Evolutionary conservation across 73 alveolate genomes (phyloP), one percentile per base, ranked within the genome.

Genomic region (Symbiodinium pilosum): DNA sequence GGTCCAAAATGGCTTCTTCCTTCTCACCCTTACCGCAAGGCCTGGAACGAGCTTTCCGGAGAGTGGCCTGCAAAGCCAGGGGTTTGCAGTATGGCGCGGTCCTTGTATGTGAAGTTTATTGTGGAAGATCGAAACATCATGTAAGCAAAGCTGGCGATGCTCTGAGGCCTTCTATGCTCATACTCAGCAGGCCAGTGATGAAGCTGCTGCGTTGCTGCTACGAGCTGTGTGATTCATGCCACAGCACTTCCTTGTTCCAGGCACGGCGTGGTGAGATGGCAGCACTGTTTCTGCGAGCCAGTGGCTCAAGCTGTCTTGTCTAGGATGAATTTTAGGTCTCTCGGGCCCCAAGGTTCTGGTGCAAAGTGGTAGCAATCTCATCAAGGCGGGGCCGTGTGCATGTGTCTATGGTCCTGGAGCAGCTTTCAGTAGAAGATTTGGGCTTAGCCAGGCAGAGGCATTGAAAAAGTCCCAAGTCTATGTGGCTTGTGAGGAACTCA

Each of bases 271-370:
- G 86, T 6, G 95, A 88, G 43, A 64, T 56, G 16, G 95, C 95
- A 1, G 95, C 73, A 12, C 86, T 88, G n/a, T 64, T 30, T 71
- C 28, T 88, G 51, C 42, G 95, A 11, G 95, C 21, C 18, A 20
- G 69, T 30, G 24, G 87, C 38, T 4, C 54, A 64, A n/a, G n/a
- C n/a, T n/a, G n/a, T n/a, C n/a, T n/a, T n/a, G n/a, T n/a, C n/a
- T n/a, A n/a, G n/a, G n/a, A n/a, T n/a, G n/a, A n/a, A n/a, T n/a
- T n/a, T n/a, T n/a, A n/a, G n/a, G n/a, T n/a, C n/a, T n/a, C n/a
- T n/a, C n/a, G n/a, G n/a, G n/a, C n/a, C n/a, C n/a, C n/a, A 24
- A 91, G 96, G 96, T 91, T 1, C 38, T 91, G 87, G 96, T 91
- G 77, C 96, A 91, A 16, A 91, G 87, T 54, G 96, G 88, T 1